A percentile compares a stretch with the other conserved stretches of the same genome.
Evolutionary conservation across 805 yeast species (phyloP).

Genomic region (Barnettozyma sucrosica): DNA sequence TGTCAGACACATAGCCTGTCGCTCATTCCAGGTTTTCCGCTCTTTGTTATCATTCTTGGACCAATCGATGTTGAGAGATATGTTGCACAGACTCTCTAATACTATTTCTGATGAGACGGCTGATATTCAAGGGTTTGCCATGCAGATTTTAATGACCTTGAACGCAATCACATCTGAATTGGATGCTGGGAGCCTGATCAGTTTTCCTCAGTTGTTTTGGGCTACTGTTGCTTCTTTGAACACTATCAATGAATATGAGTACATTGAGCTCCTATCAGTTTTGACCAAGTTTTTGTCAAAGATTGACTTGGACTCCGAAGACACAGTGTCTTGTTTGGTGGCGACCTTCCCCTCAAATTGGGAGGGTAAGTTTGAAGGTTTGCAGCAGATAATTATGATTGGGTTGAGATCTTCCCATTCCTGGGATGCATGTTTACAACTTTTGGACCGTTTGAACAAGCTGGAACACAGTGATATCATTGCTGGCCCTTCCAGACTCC

Average conservation of each 20-base stretch:
- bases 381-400: conserved; percentile 70
- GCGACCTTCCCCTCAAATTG: conserved; percentile 90
- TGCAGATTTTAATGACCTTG: conserved; percentile 94
- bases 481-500: conserved; percentile 61
- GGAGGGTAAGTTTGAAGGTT: conserved; percentile 91
- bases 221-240: conserved; percentile 85
- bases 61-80: conserved; percentile 83
- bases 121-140: conserved; percentile 93
- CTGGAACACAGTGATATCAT: conserved; percentile 70
- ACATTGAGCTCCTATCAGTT: conserved; percentile 78
- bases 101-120: conserved; percentile 85
- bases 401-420: conserved; percentile 82
- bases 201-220: conserved; percentile 95
- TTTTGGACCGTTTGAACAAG: conserved; percentile 65
- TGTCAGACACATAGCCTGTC: conserved; percentile 92
- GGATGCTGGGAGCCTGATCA: conserved; percentile 69
- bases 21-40: conserved; percentile 91
- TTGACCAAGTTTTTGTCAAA: conserved; percentile 78
- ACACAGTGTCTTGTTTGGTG: conserved; percentile 74
- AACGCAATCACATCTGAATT: conserved; percentile 88
- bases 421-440: conserved; percentile 67
- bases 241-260: conserved; percentile 90
- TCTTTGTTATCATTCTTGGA: conserved; percentile 77
- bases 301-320: conserved; percentile 79
- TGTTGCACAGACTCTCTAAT: conserved; percentile 88